Evolutionary conservation across 345 rosid genomes (phyloP), one percentile per base, ranked within the genome.

Genomic region (Aquilaria sinensis): DNA sequence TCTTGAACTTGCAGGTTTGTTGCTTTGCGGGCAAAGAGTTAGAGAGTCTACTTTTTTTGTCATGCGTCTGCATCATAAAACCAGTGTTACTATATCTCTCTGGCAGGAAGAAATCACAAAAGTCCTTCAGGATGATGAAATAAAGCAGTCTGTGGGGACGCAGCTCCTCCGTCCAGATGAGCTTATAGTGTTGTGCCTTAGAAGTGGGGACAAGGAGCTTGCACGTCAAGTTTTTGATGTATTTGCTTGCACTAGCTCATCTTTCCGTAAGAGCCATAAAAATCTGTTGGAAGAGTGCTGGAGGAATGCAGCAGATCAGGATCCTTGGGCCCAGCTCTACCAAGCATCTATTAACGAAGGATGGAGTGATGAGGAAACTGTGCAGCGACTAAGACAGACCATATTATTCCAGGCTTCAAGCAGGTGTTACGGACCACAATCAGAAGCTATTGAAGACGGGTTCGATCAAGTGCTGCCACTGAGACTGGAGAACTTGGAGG

Each of bases 161-260:
- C 68, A 62, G 51, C 88, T 91, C 33, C 73, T 83, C 32, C 81
- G 72, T 31, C 96, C 97, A 2, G 92, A 87, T 60, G 91, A 85
- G 73, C 91, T 94, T 62, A 71, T 88, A 47, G 79, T 79, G 56
- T 72, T 80, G 47, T 94, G 97, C 78, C 84, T 94, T 7, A 53
- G 69, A 63, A 72, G 81, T 30, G 79, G 72, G 41, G 78, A 70
- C n/a, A 77, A 67, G 14, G 85, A 77, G 72, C 83, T 84, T 57
- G 77, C 85, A 13, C 58, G 76, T 80, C 83, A 61, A 32, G 85
- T 85, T 50, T 94, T 94, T 32, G 96, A 91, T 58, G 87, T 87
- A 64, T 94, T 94, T 75, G 89, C 96, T 67, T 88, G 93, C 85
- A 86, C 93, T 12, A 86, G 97, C 79, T 77, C 77, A 67, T 86